Evolutionary conservation across 495 filamentous ascomycete genomes (phyloP), one percentile per base, ranked within the genome.

Genomic region (Arthonia radiata): DNA sequence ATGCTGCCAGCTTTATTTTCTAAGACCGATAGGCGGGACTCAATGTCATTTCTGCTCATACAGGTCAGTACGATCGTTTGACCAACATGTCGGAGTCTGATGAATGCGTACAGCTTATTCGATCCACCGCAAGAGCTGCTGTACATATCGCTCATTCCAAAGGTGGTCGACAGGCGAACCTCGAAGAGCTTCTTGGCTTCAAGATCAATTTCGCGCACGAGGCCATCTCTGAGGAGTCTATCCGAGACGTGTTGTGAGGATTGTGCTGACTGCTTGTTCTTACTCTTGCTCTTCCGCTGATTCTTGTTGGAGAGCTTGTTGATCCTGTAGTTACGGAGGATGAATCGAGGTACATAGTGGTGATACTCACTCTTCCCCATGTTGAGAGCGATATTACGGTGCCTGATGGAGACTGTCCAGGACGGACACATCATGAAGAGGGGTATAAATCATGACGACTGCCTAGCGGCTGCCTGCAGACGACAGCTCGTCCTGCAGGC

Each of bases 261-360:
- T 25, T 27, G 28, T 40, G 11, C 10, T 22, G 11, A 18, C 17
- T 10, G 18, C 30, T 2, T 22, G 24, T 31, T 31, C 23, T 15
- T 32, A 14, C 31, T 18, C 12, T 12, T 12, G 29, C 12, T 23
- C 16, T 28, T 14, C 18, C 22, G 17, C 27, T 7, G 13, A 22
- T 17, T 27, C 18, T 18, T 25, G 27, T n/a, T 43, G 39, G 17
- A 32, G 26, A 26, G 41, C 37, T 10, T n/a, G n/a, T n/a, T n/a
- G n/a, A n/a, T n/a, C n/a, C 51, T 39, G 25, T 55, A 59, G 39
- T 56, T 56, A 14, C 39, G 33, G 5, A 59, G 45, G 17, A 59
- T 44, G 28, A 55, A 59, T 26, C 46, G 52, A 1, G 55, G 55
- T 16, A 59, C 46, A 31, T 52, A 57, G 31, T 59, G 55, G 24